phyloP scores from a whole-genome alignment of 1,284 basidiomycete species.

The Rhodotorula sp. region DNA sequence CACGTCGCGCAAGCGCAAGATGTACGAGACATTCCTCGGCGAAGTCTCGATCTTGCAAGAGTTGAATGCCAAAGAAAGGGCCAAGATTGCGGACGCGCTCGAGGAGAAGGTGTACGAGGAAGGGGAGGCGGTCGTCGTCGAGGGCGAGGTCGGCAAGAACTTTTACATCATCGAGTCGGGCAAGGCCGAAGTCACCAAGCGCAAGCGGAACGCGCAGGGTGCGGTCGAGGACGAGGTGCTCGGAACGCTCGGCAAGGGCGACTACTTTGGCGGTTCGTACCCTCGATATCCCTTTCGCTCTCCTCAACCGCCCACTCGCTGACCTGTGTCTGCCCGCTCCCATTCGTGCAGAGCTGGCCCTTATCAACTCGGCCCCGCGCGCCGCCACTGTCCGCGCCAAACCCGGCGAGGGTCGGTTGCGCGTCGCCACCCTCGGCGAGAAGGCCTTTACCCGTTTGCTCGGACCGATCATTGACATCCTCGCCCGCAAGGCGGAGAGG shows the following conservation, averaged over 20 bases:
- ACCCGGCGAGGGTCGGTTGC: constrained; percentile 58
- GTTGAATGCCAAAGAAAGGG: constrained; percentile 79
- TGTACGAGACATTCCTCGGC: constrained; percentile 93
- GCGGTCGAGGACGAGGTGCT: constrained; percentile 68
- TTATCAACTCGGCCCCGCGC: constrained; percentile 79
- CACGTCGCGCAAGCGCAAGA: constrained; percentile 80
- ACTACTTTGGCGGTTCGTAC: constrained; percentile 92
- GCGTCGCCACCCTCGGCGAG: constrained; percentile 89
- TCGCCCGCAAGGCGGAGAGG: constrained; percentile 48
- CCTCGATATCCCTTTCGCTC: constrained; percentile 4
- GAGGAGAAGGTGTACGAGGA: constrained; percentile 77
- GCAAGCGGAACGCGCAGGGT: constrained; percentile 54
- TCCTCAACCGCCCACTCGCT: background rate
- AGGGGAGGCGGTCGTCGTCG: constrained; percentile 79
- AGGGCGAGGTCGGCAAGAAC: constrained; percentile 93
- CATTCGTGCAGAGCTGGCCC: constrained; percentile 64
- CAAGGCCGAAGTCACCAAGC: constrained; percentile 81
- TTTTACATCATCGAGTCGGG: constrained; percentile 98
- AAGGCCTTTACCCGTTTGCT: constrained; percentile 91
- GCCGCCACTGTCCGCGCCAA: constrained; percentile 90
- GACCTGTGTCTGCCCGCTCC: background rate
- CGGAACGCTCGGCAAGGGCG: constrained; percentile 76
- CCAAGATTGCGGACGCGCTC: constrained; percentile 95
- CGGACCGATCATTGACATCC: constrained; percentile 81
- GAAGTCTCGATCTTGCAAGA: constrained; percentile 86